Evolutionary conservation across 2,329 filamentous ascomycete species (phyloP), one percentile per base, ranked within the genome.

Genomic region (Claviceps monticola): DNA sequence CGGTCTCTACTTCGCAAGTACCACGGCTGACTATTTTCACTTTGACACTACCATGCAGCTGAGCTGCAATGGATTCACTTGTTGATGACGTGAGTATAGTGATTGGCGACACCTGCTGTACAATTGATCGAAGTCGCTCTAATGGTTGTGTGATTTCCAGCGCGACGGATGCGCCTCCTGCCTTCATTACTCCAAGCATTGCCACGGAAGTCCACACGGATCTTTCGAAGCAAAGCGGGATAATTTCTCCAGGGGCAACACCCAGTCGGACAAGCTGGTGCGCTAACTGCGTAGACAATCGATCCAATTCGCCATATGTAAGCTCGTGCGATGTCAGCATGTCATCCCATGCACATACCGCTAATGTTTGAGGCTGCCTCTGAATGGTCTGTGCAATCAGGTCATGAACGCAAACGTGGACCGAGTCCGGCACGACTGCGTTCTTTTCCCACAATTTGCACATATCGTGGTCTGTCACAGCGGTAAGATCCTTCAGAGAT

Each of bases 321-420:
- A 74, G 66, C 51, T 60, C 59, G 37, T 38, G 14, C 13, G 37
- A 38, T 14, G 5, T 38, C 37, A 38, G 14, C 37, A n/a, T 38
- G 36, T 74, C 73, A 53, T 76, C 74, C 72, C 72, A 76, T 0
- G 74, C 74, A 51, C 71, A 61, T n/a, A 76, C 66, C 21, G 74
- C 74, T 5, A 65, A 56, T 21, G 65, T 62, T n/a, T 65, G 56
- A 1, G 73, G 71, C 3, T 67, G 62, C 23, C 57, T 53, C 13
- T 54, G 56, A 14, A 68, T 68, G 49, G 66, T 66, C 13, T 69
- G 63, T 9, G 64, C 62, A 51, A 77, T 68, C 51, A 75, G 59
- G 43, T 74, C 69, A 54, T 76, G 74, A 64, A 74, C 72, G 55
- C 70, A 73, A 45, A 59, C 61, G 17, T 67, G 58, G 23, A 75